phyloP scores from a whole-genome alignment of 2,329 filamentous ascomycete genomes.

The Huntiella bhutanensis region DNA sequence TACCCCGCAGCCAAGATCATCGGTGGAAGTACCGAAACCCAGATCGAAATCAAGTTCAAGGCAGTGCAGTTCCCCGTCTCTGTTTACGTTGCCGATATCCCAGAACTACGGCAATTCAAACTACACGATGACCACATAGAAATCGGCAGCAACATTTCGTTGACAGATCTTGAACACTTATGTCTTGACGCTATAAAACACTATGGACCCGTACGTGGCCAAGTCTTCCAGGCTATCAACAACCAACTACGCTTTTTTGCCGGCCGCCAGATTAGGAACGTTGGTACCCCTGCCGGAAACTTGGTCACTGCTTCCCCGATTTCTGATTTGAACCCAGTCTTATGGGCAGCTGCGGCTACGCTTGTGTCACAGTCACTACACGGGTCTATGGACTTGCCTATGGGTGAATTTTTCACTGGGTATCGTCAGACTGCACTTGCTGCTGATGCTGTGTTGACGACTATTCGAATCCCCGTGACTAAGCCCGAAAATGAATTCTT shows the following conservation, averaged over 20 bases:
- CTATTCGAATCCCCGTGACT: conserved; percentile 67
- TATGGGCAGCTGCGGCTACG: conserved; percentile 70
- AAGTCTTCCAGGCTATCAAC: conserved; percentile 76
- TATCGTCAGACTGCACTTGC: conserved; percentile 73
- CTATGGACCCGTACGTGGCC: conserved; percentile 52
- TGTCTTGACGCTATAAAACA: conserved; percentile 60
- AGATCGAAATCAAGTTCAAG: conserved; percentile 98
- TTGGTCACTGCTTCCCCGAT: conserved; percentile 89
- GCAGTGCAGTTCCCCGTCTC: conserved; percentile 76
- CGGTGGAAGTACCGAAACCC: conserved; percentile 87
- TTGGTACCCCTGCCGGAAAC: conserved; percentile 92
- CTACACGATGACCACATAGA: conserved; percentile 71
- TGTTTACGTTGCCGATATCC: conserved; percentile 82
- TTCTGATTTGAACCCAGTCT: conserved; percentile 85
- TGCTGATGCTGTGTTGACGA: conserved; percentile 65
- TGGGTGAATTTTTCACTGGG: conserved; percentile 80
- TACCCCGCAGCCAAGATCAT: conserved; percentile 85
- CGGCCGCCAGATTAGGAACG: conserved; percentile 86
- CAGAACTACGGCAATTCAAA: conserved; percentile 65
- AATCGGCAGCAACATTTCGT: conserved; percentile 76
- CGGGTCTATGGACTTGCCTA: conserved; percentile 66
- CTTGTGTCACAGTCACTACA: conserved; percentile 61
- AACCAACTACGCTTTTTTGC: conserved; percentile 94
- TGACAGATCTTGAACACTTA: conserved; percentile 80
- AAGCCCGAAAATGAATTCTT: conserved; percentile 63